Percentiles rank a stretch among this genome's conserved stretches.
Evolutionary conservation across 805 yeast species (phyloP).

Genomic region (Millerozyma acaciae): DNA sequence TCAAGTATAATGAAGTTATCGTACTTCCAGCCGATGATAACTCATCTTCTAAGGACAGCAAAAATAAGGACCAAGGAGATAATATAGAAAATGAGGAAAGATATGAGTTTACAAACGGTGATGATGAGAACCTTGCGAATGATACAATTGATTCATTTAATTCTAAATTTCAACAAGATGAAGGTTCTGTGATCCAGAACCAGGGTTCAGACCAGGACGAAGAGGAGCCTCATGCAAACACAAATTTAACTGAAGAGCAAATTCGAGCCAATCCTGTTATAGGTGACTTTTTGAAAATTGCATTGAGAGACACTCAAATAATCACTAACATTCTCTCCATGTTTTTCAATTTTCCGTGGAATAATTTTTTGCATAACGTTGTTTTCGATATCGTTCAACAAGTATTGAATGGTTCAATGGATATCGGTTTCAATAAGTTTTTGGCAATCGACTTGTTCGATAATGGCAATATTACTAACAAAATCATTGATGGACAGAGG

Average conservation of each 20-base stretch:
- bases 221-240: constrained; percentile 42
- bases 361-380: constrained; percentile 44
- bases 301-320: constrained; percentile 41
- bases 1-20: constrained; percentile 43
- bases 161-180: constrained; percentile 18
- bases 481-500: constrained; percentile 48
- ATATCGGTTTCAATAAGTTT: constrained; percentile 45
- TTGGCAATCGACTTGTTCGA: constrained; percentile 58
- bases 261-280: constrained; percentile 40
- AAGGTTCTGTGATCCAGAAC: constrained; percentile 19
- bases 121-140: constrained; percentile 14
- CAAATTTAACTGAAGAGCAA: constrained; percentile 41
- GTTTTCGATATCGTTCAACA: constrained; percentile 47
- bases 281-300: constrained; percentile 41
- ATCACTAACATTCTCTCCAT: constrained; percentile 37
- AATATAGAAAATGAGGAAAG: constrained; percentile 6
- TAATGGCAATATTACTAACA: constrained; percentile 38
- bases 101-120: constrained; percentile 3
- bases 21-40: constrained; percentile 24
- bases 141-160: constrained; percentile 38
- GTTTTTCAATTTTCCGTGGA: constrained; percentile 47
- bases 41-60: background rate
- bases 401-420: constrained; percentile 46
- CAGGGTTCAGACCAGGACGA: constrained; percentile 23
- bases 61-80: constrained; percentile 8